phyloP scores from a whole-genome alignment of 148 eudicot species.

The Silene conica region DNA sequence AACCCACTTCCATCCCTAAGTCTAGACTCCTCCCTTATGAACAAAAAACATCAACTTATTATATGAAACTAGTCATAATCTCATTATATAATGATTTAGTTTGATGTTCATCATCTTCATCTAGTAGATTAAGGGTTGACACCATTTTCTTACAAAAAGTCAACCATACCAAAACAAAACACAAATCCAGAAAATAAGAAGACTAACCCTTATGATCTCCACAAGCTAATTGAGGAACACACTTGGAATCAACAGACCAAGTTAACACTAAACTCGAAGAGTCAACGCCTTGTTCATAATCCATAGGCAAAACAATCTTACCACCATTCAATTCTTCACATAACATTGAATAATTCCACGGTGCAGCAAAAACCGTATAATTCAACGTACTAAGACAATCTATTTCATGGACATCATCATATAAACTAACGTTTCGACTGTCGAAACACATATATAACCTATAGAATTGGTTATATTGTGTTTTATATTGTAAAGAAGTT shows the following conservation, averaged over 20 bases:
- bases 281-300: background rate
- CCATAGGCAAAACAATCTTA: background rate
- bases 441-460: background rate
- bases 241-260: background rate
- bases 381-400: background rate
- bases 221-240: background rate
- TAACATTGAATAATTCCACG: background rate
- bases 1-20: too few relatives aligned
- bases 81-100: too few relatives aligned
- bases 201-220: constrained; percentile 1
- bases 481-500: background rate
- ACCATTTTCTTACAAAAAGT: too few relatives aligned
- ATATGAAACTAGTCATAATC: too few relatives aligned
- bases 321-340: background rate
- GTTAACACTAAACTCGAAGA: background rate
- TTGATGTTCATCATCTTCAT: too few relatives aligned
- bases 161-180: too few relatives aligned
- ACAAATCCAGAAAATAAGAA: background rate
- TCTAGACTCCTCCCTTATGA: too few relatives aligned
- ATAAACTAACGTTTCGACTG: too few relatives aligned
- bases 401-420: constrained; percentile 4
- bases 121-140: too few relatives aligned
- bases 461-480: background rate
- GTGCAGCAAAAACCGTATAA: background rate
- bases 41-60: too few relatives aligned